phyloP scores from a whole-genome alignment of 2,329 filamentous ascomycete species.

The Aspergillus proliferans region DNA sequence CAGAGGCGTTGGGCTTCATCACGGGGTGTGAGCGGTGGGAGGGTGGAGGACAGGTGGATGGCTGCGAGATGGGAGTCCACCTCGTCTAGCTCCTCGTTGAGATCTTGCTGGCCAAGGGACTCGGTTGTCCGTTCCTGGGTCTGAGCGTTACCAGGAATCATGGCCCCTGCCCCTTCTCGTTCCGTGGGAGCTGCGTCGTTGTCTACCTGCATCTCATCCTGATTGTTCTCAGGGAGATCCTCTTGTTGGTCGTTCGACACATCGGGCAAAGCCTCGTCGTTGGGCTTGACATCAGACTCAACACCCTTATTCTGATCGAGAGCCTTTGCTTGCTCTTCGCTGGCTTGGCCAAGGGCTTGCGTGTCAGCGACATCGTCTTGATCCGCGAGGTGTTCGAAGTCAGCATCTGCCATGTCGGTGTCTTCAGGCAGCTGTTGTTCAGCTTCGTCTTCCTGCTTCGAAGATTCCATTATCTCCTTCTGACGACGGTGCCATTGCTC shows the following conservation, averaged over 20 bases:
- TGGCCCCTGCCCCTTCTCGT: constrained; percentile 43
- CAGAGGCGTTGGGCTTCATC: constrained; percentile 68
- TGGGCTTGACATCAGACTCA: constrained; percentile 55
- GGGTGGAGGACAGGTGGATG: constrained; percentile 61
- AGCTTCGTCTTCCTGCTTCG: constrained; percentile 46
- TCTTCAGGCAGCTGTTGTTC: constrained; percentile 50
- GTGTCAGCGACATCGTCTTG: constrained; percentile 77
- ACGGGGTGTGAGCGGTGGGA: constrained; percentile 39
- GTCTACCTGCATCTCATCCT: constrained; percentile 41
- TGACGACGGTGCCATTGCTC: constrained; percentile 90
- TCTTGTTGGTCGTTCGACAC: constrained; percentile 32
- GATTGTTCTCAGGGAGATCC: constrained; percentile 39
- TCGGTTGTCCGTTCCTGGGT: constrained; percentile 22
- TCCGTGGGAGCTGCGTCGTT: constrained; percentile 27
- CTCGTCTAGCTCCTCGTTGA: constrained; percentile 41
- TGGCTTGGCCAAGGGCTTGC: constrained; percentile 83
- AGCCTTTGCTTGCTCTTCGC: constrained; percentile 76
- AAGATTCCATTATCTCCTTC: constrained; percentile 65
- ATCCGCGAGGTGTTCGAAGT: constrained; percentile 88
- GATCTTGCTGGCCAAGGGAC: constrained; percentile 34
- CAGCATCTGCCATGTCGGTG: constrained; percentile 68
- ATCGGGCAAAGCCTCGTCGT: constrained; percentile 56
- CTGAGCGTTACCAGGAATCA: constrained; percentile 46
- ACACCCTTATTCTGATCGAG: constrained; percentile 87
- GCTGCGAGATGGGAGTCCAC: constrained; percentile 56